These are phyloP conservation scores for Cercospora brassicicola DNA, from an alignment of 2,329 filamentous ascomycete genomes.

Conservation along the genomic window DNA sequence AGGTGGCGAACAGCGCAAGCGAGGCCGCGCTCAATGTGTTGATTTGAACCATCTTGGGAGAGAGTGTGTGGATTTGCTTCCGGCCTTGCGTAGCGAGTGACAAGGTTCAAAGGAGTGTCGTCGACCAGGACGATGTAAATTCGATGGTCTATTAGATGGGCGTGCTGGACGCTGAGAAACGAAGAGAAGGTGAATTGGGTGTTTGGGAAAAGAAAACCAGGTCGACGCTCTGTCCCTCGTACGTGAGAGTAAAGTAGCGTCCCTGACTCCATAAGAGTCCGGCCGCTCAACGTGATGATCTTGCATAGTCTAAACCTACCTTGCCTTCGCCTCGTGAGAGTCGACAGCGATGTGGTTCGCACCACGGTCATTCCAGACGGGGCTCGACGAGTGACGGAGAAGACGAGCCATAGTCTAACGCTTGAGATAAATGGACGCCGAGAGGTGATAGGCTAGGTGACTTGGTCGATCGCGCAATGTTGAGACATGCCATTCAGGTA, in stretches of 20 bases:
- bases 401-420: conserved; percentile 11
- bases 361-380: neutral
- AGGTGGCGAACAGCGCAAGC: conserved; percentile 11
- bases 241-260: neutral
- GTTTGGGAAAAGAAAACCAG: neutral
- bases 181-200: neutral
- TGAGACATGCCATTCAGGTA: conserved; percentile 16
- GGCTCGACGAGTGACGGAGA: conserved; percentile 5
- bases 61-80: neutral
- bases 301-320: conserved; percentile 1
- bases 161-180: conserved; percentile 6
- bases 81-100: conserved; percentile 4
- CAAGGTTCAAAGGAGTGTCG: conserved; percentile 12
- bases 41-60: conserved; percentile 16
- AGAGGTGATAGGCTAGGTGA: conserved; percentile 11
- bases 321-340: conserved; percentile 1
- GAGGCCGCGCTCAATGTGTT: conserved; percentile 9
- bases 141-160: conserved; percentile 7
- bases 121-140: conserved; percentile 12
- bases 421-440: neutral
- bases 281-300: conserved; percentile 5
- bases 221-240: neutral
- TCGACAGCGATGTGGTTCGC: conserved; percentile 2
- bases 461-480: conserved; percentile 3
- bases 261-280: neutral